Evolutionary conservation across 345 rosid species (phyloP).

Genomic region (Balakata baccata): DNA sequence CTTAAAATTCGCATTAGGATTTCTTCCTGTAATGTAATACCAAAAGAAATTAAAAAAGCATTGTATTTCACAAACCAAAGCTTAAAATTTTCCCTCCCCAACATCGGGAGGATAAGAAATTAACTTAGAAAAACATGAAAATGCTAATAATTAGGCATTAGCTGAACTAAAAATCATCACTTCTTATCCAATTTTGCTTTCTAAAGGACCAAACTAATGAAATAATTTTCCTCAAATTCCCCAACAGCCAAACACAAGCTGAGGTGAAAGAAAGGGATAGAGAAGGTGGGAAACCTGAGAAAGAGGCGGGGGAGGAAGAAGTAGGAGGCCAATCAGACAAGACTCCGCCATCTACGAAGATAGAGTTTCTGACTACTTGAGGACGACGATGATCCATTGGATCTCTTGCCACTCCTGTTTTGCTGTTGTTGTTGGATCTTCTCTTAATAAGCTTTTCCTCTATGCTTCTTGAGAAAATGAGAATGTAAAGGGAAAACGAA

Average conservation of each 20-base stretch:
- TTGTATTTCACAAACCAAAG: not conserved
- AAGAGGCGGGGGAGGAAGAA: slow-evolving; percentile 29
- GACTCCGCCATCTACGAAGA: slow-evolving; percentile 74
- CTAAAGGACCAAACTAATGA: not conserved
- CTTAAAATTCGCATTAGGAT: slow-evolving; percentile 17
- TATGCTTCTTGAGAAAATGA: no score
- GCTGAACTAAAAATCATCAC: no score
- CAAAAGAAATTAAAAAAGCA: slow-evolving; percentile 10
- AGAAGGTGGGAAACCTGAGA: slow-evolving; percentile 30
- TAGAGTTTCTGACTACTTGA: slow-evolving; percentile 26
- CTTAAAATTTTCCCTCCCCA: not conserved
- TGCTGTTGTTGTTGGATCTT: slow-evolving; percentile 23
- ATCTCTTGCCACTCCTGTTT: slow-evolving; percentile 27
- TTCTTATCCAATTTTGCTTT: not conserved
- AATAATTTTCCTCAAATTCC: not conserved
- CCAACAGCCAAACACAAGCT: not conserved
- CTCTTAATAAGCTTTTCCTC: no score
- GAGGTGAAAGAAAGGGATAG: not conserved
- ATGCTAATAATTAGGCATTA: not conserved
- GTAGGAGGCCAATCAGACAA: slow-evolving; percentile 59
- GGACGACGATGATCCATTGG: not conserved
- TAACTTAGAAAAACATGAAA: not conserved
- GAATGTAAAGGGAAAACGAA: no score
- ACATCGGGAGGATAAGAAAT: not conserved
- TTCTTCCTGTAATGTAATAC: slow-evolving; percentile 45